Evolutionary conservation across 2,329 filamentous ascomycete species (phyloP).

Genomic region (Colletotrichum brevisporum): DNA sequence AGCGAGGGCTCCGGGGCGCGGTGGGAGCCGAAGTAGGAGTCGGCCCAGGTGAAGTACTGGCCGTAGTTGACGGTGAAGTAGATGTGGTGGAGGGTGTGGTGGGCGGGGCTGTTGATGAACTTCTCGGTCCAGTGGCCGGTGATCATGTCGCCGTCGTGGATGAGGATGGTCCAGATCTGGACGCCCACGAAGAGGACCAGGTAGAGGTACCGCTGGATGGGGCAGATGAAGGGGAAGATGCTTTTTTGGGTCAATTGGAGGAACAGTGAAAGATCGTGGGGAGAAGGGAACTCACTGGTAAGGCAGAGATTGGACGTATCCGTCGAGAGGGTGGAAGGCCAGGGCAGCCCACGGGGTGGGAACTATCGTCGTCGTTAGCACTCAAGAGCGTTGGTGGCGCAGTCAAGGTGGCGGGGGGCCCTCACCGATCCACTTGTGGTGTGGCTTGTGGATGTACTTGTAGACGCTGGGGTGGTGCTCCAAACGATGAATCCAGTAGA

Average conservation of each 20-base stretch:
- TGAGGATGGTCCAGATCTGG: conserved; percentile 64
- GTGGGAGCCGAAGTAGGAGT: conserved; percentile 60
- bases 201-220: conserved; percentile 57
- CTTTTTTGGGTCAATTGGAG: conserved; percentile 41
- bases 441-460: conserved; percentile 63
- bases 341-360: conserved; percentile 63
- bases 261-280: too few species aligned
- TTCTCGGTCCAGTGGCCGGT: conserved; percentile 61
- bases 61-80: conserved; percentile 66
- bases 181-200: conserved; percentile 59
- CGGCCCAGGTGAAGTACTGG: conserved; percentile 64
- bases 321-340: conserved; percentile 63
- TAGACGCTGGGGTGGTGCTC: conserved; percentile 62
- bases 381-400: neutral
- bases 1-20: conserved; percentile 58
- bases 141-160: conserved; percentile 65
- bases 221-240: conserved; percentile 60
- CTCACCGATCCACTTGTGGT: conserved; percentile 61
- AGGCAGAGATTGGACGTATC: conserved; percentile 56
- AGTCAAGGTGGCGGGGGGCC: too few species aligned
- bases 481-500: conserved; percentile 52
- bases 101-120: conserved; percentile 63
- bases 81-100: conserved; percentile 64
- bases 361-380: conserved; percentile 47
- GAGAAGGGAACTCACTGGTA: conserved; percentile 55